These are phyloP conservation scores for Rhododendron henanense DNA, from an alignment of 148 eudicot genomes.

Conservation along the genomic window DNA sequence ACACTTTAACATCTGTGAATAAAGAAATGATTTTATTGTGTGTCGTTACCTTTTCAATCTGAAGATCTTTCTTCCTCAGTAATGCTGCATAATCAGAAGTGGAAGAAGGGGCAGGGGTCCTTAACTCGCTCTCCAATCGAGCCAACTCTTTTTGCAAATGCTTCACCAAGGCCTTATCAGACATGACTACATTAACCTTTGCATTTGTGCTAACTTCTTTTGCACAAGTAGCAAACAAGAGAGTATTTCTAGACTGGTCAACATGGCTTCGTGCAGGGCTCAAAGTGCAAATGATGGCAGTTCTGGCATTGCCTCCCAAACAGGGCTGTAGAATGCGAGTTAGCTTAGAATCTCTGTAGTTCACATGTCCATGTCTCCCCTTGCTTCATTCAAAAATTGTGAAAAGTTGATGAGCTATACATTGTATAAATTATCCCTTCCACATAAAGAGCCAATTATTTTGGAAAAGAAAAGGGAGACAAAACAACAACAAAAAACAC, in stretches of 20 bases:
- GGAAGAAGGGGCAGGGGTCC: conserved; percentile 38
- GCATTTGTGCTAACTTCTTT: conserved; percentile 82
- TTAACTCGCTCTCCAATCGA: conserved; percentile 65
- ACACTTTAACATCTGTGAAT: not conserved
- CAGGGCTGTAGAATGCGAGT: conserved; percentile 95
- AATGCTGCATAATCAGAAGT: conserved; percentile 39
- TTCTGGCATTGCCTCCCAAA: conserved; percentile 93
- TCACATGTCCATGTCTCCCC: conserved; percentile 72
- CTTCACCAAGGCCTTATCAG: conserved; percentile 91
- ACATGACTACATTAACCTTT: conserved; percentile 85
- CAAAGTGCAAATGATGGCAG: conserved; percentile 94
- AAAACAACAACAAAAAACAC: not conserved
- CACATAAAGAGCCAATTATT: not conserved
- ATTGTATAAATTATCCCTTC: not conserved
- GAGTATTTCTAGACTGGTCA: conserved; percentile 92
- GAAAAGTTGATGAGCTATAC: not conserved
- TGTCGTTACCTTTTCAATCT: conserved; percentile 71
- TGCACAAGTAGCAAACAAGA: conserved; percentile 85
- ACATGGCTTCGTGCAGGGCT: conserved; percentile 88
- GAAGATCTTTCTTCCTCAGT: conserved; percentile 67
- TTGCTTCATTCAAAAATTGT: conserved; percentile 47
- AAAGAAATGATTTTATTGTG: not conserved
- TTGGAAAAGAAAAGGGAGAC: not conserved
- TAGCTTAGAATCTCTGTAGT: conserved; percentile 93
- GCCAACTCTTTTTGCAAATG: conserved; percentile 73